A percentile compares a stretch with the other conserved stretches of the same genome.
These are phyloP conservation scores for Collybia mongolica DNA, from an alignment of 768 basidiomycete species.

Conservation along the genomic window DNA sequence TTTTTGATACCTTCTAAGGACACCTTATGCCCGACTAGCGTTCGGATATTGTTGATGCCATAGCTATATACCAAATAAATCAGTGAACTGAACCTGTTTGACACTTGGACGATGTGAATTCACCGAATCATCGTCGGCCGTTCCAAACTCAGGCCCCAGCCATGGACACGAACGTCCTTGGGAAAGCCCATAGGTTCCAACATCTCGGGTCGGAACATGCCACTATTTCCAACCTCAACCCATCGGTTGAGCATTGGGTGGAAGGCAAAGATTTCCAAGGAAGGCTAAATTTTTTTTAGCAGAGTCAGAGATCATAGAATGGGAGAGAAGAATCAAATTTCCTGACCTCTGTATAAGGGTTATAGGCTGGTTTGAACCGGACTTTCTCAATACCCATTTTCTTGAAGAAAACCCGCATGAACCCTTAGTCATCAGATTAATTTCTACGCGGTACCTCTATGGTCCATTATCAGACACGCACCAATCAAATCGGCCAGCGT, in stretches of 20 bases:
- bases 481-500: slow-evolving; percentile 96
- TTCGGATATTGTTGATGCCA: slow-evolving; percentile 95
- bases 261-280: slow-evolving; percentile 98
- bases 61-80: slow-evolving; percentile 52
- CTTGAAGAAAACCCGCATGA: slow-evolving; percentile 97
- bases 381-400: slow-evolving; percentile 96
- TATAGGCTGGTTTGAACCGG: slow-evolving; percentile 98
- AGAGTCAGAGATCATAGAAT: slow-evolving; percentile 1
- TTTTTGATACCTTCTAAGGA: slow-evolving; percentile 87
- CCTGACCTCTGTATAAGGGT: slow-evolving; percentile 93
- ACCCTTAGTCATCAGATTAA: slow-evolving; percentile 49
- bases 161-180: slow-evolving; percentile 92
- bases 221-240: slow-evolving; percentile 99
- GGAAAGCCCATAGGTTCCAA: slow-evolving; percentile 98
- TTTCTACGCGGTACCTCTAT: too few species aligned
- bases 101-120: slow-evolving; percentile 19
- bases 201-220: slow-evolving; percentile 99
- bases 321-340: background rate
- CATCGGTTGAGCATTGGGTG: slow-evolving; percentile 91
- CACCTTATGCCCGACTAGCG: slow-evolving; percentile 96
- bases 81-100: background rate
- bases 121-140: slow-evolving; percentile 98
- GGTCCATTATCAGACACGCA: slow-evolving; percentile 27
- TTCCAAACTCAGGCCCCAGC: slow-evolving; percentile 95
- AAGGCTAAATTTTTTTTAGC: slow-evolving; percentile 56